A percentile compares a stretch with the other conserved stretches of the same genome.
phyloP scores from a whole-genome alignment of 2,329 filamentous ascomycete genomes.

The Teratosphaeriaceae sp. region DNA sequence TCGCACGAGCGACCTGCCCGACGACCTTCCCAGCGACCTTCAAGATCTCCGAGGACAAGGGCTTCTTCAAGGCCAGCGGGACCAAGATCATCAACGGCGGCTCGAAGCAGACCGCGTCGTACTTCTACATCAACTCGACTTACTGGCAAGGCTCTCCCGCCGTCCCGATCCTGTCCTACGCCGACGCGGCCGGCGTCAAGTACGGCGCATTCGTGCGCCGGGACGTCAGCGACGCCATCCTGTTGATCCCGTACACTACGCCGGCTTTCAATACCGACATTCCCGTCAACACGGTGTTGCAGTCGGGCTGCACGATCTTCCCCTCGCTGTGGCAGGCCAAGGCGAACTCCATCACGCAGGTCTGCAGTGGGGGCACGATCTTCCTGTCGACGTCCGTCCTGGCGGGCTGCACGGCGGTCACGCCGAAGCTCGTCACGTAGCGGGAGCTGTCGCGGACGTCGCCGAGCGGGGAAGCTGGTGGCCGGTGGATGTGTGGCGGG shows the following conservation, averaged over 20 bases:
- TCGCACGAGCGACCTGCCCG: background rate
- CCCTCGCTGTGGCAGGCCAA: background rate
- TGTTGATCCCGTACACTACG: background rate
- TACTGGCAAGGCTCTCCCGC: background rate
- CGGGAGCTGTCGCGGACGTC: too few relatives aligned
- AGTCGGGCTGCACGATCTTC: background rate
- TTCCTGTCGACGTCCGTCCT: background rate
- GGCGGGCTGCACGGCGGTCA: background rate
- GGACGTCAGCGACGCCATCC: background rate
- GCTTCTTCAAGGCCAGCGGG: background rate
- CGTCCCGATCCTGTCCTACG: background rate
- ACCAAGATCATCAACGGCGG: background rate
- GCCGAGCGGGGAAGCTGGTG: too few relatives aligned
- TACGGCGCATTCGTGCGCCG: background rate
- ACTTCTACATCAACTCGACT: conserved; percentile 2
- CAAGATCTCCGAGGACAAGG: background rate
- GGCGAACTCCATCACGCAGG: background rate
- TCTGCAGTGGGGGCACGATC: background rate
- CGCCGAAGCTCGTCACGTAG: background rate
- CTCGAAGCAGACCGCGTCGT: background rate
- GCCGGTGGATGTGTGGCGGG: too few relatives aligned
- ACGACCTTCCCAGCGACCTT: background rate
- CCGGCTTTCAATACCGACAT: background rate
- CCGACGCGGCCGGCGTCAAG: background rate
- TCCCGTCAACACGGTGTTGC: background rate